Conservation (phyloP, 2,329 filamentous ascomycete species). For the Fonsecaea pedrosoi region DNA sequence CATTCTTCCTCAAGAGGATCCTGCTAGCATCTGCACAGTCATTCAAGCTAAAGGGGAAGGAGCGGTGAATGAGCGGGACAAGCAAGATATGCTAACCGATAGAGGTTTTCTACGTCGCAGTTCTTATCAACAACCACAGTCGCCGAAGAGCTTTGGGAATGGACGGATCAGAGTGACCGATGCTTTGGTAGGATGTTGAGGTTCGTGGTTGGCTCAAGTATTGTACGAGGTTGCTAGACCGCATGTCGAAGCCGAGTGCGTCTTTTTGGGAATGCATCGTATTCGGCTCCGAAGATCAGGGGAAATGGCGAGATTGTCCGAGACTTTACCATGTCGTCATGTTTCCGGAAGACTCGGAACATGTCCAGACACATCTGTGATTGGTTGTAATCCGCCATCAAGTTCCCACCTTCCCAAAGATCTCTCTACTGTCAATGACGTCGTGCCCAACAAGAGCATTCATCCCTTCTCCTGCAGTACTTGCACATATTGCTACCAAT, state of each 20-base stretch:
- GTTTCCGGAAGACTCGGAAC: not conserved
- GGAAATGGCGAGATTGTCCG: not conserved
- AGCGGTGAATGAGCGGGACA: not conserved
- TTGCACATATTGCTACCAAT: no score
- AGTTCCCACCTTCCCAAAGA: not conserved
- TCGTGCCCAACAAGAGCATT: not conserved
- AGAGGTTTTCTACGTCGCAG: not conserved
- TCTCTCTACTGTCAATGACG: not conserved
- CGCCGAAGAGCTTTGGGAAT: not conserved
- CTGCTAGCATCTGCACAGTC: constrained; percentile 15
- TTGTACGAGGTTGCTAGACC: not conserved
- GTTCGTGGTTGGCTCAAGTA: not conserved
- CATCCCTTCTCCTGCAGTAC: not conserved
- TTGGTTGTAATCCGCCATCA: not conserved
- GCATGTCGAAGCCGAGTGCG: not conserved
- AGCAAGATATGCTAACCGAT: not conserved
- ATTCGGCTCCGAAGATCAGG: constrained; percentile 2
- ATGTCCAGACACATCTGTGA: not conserved
- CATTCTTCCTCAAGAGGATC: not conserved
- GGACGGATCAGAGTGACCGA: constrained; percentile 1
- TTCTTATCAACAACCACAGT: not conserved
- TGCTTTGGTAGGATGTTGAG: not conserved
- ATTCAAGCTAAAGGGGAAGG: not conserved
- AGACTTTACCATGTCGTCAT: not conserved
- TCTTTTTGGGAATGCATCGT: not conserved